Evolutionary conservation across 352 stramenopile species (phyloP).

Genomic region (Achlya hypogyna): DNA sequence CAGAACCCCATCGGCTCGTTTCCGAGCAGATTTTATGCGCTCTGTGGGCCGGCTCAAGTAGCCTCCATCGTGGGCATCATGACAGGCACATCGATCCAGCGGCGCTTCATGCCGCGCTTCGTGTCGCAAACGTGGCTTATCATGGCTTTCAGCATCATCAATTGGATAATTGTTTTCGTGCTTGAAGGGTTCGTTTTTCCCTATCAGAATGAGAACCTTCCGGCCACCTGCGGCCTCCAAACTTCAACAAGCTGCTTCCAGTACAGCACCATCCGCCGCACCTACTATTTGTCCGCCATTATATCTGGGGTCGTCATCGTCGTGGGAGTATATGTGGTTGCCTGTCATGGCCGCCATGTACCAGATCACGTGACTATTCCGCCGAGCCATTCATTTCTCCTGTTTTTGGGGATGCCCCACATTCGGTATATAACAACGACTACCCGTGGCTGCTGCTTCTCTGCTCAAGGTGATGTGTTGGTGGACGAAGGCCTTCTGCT

Average conservation of each 20-base stretch:
- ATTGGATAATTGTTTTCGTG: constrained; percentile 21
- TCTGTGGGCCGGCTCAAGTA: constrained; percentile 20
- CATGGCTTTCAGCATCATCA: constrained; percentile 17
- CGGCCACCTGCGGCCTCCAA: constrained; percentile 10
- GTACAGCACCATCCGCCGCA: constrained; percentile 9
- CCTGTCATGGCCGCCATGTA: no score
- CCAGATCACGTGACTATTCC: not conserved
- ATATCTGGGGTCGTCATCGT: constrained; percentile 7
- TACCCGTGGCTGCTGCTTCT: no score
- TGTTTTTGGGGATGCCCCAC: not conserved
- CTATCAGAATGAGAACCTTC: not conserved
- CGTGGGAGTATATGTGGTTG: no score
- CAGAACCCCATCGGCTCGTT: constrained; percentile 19
- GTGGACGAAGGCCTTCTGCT: constrained; percentile 22
- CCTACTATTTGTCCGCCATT: constrained; percentile 21
- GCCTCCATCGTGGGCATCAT: constrained; percentile 23
- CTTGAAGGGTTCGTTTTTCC: constrained; percentile 21
- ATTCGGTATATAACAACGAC: not conserved
- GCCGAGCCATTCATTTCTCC: not conserved
- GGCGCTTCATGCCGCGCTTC: constrained; percentile 19
- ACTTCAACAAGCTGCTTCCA: constrained; percentile 21
- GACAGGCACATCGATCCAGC: constrained; percentile 23
- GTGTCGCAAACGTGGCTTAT: constrained; percentile 20
- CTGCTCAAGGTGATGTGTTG: not conserved
- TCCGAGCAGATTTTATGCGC: constrained; percentile 4